Evolutionary conservation across 2,329 filamentous ascomycete species (phyloP).

Genomic region (Diplodia sapinea): DNA sequence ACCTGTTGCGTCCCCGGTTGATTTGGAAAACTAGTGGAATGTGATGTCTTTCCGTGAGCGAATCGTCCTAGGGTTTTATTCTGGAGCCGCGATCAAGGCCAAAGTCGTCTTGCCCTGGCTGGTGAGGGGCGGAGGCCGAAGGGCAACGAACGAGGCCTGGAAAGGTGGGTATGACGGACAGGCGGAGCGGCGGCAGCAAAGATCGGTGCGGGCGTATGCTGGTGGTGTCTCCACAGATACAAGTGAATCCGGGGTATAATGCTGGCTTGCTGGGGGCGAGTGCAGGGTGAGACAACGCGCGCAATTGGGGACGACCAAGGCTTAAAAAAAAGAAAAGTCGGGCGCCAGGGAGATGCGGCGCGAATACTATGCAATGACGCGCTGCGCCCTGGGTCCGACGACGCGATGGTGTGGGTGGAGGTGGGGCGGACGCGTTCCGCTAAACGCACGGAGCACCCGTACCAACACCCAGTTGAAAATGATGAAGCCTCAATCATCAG

Average conservation of each 20-base stretch:
- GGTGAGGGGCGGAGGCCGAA: background rate
- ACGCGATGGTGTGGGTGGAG: conserved; percentile 2
- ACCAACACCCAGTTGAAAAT: background rate
- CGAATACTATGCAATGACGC: conserved; percentile 19
- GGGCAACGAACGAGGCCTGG: background rate
- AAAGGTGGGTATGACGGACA: no score
- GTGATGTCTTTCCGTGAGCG: background rate
- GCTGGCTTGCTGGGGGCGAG: background rate
- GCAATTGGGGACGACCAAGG: background rate
- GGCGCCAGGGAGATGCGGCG: background rate
- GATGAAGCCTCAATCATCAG: background rate
- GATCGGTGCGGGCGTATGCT: background rate
- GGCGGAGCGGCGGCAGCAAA: background rate
- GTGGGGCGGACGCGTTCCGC: conserved; percentile 16
- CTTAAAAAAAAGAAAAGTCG: background rate
- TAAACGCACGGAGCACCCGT: background rate
- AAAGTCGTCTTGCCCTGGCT: background rate
- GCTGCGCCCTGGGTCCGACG: background rate
- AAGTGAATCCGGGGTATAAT: background rate
- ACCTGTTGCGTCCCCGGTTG: background rate
- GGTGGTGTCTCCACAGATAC: background rate
- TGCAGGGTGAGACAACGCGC: background rate
- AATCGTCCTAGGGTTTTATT: background rate
- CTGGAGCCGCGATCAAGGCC: background rate
- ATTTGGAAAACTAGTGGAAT: background rate